Evolutionary conservation across 2,329 filamentous ascomycete species (phyloP).

Genomic region (Apiospora aurea): DNA sequence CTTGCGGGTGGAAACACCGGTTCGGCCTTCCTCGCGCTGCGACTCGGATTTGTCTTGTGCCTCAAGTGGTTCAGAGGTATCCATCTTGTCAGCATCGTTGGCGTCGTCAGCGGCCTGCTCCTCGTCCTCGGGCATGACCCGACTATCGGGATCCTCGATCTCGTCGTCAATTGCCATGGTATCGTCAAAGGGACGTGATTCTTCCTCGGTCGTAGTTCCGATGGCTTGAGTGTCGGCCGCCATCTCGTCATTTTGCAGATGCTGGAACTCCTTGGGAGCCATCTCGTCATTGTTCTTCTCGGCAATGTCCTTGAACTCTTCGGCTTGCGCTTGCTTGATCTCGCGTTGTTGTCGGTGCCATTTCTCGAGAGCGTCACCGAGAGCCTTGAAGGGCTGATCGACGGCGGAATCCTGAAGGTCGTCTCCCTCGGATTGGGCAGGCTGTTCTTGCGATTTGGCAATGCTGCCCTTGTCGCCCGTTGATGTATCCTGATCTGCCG

Average conservation of each 20-base stretch:
- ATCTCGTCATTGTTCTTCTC: slow-evolving; percentile 56
- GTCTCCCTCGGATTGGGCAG: slow-evolving; percentile 52
- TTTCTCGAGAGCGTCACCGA: slow-evolving; percentile 89
- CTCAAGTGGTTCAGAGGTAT: slow-evolving; percentile 48
- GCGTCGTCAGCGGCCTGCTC: slow-evolving; percentile 53
- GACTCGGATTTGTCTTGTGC: slow-evolving; percentile 51
- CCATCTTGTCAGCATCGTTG: slow-evolving; percentile 55
- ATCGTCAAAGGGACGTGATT: slow-evolving; percentile 85
- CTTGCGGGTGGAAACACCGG: slow-evolving; percentile 66
- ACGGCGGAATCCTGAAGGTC: slow-evolving; percentile 50
- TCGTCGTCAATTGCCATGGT: slow-evolving; percentile 84
- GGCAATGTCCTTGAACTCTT: slow-evolving; percentile 58
- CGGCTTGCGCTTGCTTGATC: slow-evolving; percentile 70
- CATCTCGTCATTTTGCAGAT: slow-evolving; percentile 83
- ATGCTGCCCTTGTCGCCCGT: slow-evolving; percentile 68
- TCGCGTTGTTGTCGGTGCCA: slow-evolving; percentile 91
- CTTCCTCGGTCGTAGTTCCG: slow-evolving; percentile 86
- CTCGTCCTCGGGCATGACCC: slow-evolving; percentile 60
- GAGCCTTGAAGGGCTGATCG: slow-evolving; percentile 85
- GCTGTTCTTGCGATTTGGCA: slow-evolving; percentile 55
- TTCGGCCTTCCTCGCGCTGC: slow-evolving; percentile 61
- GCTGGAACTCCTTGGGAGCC: slow-evolving; percentile 88
- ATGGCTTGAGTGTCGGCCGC: slow-evolving; percentile 89
- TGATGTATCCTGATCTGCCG: slow-evolving; percentile 68
- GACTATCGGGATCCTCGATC: slow-evolving; percentile 57